These are phyloP conservation scores for Blepharisma undulans DNA, from an alignment of 169 alveolate species.

Conservation along the genomic window DNA sequence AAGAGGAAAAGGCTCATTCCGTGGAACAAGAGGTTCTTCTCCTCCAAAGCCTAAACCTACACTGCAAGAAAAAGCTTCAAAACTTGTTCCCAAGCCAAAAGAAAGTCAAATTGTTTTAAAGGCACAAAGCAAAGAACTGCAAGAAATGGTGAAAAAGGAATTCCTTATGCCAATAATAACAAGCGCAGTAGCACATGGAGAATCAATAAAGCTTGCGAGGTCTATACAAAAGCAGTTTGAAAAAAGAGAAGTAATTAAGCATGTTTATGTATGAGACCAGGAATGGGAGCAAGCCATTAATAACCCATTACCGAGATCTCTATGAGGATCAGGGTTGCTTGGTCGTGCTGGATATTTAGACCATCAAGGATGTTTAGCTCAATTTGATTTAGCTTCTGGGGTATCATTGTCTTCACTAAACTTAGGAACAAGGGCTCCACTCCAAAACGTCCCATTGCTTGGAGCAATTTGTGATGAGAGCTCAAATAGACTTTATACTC, in stretches of 20 bases:
- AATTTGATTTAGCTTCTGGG: conserved; percentile 53
- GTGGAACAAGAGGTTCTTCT: background rate
- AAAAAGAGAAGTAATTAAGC: background rate
- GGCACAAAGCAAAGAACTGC: background rate
- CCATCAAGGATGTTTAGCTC: conserved; percentile 37
- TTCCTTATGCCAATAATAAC: background rate
- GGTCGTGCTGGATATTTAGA: conserved; percentile 22
- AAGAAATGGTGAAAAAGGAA: conserved; percentile 6
- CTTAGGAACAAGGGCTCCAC: conserved; percentile 64
- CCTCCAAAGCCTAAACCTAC: background rate
- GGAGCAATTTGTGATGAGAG: conserved; percentile 51
- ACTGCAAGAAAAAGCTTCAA: background rate
- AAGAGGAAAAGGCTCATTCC: background rate
- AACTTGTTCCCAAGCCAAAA: background rate
- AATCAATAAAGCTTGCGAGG: background rate
- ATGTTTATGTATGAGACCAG: background rate
- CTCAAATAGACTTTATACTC: conserved; percentile 50
- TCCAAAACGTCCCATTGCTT: conserved; percentile 47
- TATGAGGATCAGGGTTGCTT: background rate
- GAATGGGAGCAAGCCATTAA: conserved; percentile 23
- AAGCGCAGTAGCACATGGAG: background rate
- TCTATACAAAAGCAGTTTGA: background rate
- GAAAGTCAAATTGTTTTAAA: background rate
- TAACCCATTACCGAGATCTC: background rate
- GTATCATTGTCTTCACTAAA: conserved; percentile 30